A percentile compares a stretch with the other conserved stretches of the same genome.
Evolutionary conservation across 2,329 filamentous ascomycete genomes (phyloP).

Genomic region (Colletotrichum endophyticum): DNA sequence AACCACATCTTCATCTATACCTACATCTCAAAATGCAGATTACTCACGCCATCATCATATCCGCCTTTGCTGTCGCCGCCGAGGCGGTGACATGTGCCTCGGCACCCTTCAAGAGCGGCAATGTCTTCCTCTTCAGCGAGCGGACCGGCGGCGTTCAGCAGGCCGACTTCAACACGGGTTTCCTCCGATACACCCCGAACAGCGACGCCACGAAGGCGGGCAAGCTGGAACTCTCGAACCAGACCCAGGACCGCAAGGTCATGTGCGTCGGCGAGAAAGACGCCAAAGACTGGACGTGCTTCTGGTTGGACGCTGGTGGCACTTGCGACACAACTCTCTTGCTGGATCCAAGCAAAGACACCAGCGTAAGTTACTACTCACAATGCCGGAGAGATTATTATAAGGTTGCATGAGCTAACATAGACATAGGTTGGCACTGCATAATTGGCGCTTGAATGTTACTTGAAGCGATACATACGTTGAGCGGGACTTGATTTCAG

Average conservation of each 20-base stretch:
- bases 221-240: neutral
- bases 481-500: neutral
- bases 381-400: fast-evolving
- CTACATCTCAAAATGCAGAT: neutral
- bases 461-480: neutral
- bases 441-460: neutral
- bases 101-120: neutral
- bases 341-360: neutral
- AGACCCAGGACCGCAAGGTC: neutral
- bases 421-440: neutral
- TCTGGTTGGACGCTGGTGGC: neutral
- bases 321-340: neutral
- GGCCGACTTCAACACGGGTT: neutral
- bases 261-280: neutral
- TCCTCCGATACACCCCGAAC: neutral
- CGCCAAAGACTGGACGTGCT: neutral
- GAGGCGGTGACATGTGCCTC: neutral
- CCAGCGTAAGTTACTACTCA: neutral
- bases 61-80: neutral
- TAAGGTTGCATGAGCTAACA: neutral
- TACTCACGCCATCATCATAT: neutral
- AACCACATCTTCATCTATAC: neutral
- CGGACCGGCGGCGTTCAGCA: neutral
- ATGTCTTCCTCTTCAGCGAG: neutral
- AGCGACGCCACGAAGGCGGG: neutral